phyloP scores from a whole-genome alignment of 768 basidiomycete species.

The Phlebiopsis flavidoalba region DNA sequence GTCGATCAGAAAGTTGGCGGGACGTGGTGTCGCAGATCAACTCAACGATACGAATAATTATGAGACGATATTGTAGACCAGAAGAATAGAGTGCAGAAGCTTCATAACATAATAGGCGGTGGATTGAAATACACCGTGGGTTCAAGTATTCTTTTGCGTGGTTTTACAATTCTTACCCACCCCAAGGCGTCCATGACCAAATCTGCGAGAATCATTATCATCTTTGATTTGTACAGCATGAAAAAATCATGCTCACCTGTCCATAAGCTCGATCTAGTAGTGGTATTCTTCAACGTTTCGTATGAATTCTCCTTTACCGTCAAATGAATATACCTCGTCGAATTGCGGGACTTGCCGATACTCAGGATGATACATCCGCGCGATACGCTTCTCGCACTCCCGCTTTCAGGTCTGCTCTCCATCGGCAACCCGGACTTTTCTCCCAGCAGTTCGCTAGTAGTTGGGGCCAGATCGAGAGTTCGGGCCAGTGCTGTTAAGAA shows the following conservation, averaged over 20 bases:
- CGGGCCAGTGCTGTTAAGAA: constrained; percentile 52
- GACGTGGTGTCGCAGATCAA: constrained; percentile 13
- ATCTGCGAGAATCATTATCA: constrained; percentile 38
- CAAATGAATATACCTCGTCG: constrained; percentile 68
- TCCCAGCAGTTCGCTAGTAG: constrained; percentile 72
- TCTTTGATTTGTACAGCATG: background rate
- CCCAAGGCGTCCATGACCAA: constrained; percentile 67
- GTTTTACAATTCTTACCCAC: constrained; percentile 72
- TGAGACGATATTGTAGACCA: constrained; percentile 46
- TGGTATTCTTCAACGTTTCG: constrained; percentile 74
- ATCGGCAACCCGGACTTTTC: constrained; percentile 58
- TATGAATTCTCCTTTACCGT: constrained; percentile 68
- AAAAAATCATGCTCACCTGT: constrained; percentile 45
- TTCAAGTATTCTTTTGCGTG: constrained; percentile 60
- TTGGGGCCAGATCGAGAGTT: constrained; percentile 58
- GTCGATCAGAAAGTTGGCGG: background rate
- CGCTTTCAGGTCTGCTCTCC: constrained; percentile 55
- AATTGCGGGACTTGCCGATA: constrained; percentile 54
- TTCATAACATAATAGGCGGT: constrained; percentile 64
- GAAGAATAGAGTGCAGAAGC: constrained; percentile 52
- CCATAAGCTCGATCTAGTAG: constrained; percentile 81
- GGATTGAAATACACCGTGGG: constrained; percentile 56
- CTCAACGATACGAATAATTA: constrained; percentile 64
- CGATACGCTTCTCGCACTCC: constrained; percentile 78
- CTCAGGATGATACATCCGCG: constrained; percentile 75